Evolutionary conservation across 2,329 filamentous ascomycete species (phyloP), one percentile per base, ranked within the genome.

Genomic region (Curvularia lunata): DNA sequence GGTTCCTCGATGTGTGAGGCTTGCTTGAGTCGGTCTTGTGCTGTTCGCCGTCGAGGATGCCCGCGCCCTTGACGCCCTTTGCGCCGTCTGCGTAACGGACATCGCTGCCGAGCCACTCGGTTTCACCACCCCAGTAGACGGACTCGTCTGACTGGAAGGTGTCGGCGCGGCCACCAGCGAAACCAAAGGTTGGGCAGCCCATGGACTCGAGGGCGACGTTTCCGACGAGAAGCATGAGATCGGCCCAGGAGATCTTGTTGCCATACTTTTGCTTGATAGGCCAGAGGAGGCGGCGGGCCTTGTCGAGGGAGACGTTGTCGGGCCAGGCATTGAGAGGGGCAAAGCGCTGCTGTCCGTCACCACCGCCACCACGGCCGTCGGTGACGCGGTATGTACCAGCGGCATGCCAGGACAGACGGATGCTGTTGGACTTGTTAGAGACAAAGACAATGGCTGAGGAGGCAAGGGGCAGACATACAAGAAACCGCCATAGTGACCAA

Each of bases 231-330:
- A 91, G 82, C 48, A 89, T 75, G 58, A 92, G 78, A 73, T 92
- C 90, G 23, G 89, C 87, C 90, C 90, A 92, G 0, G 90, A 92
- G 77, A 92, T 89, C 82, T 90, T 91, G 82, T 86, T 86, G 75
- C 90, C 90, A 65, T 92, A 92, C 83, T 92, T 92, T 68, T 91
- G 89, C 85, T 92, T 92, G 80, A 92, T 87, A 55, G 90, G 90
- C 88, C 89, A 91, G 41, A 92, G 81, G 54, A 92, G 85, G 63
- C 90, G 89, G 55, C 90, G 89, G 30, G 89, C 90, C 84, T 92
- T 92, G 84, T 92, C 90, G 52, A 92, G 84, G 68, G 82, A 87
- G 71, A 86, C 88, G 66, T 92, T 92, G 79, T 92, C 90, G 41
- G 90, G 90, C 90, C 90, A 92, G 81, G 86, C 87, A 84, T 92